Evolutionary conservation across 129 eudicot genomes (phyloP), one percentile per base, ranked within the genome.

Genomic region (Lactuca saligna): DNA sequence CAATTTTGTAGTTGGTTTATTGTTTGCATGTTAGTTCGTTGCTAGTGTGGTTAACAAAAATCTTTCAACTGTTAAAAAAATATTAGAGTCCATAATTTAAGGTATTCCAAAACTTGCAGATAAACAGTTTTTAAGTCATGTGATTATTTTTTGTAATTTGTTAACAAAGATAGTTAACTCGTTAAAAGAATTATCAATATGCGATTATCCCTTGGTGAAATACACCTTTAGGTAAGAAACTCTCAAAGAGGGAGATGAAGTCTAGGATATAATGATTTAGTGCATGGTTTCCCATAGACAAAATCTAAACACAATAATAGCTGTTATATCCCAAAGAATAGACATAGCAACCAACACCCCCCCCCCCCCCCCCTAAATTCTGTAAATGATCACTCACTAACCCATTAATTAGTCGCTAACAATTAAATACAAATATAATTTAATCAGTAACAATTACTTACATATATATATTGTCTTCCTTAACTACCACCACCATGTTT

Each of bases 211-310:
- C 29, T 25, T 25, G 29, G 29, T 25, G 2, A 42, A 42, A 8
- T 42, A 42, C 13, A 42, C 10, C 11, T 42, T 38, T 12, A 46
- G 51, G 51, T 46, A 3, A 46, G 51, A 46, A 46, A 46, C 51
- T 46, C 5, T 10, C n/a, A 13, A 56, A 41, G 9, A 10, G 53
- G 56, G 48, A 31, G 46, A 17, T 14, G 44, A 70, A 57, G 75
- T 70, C 65, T 8, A n/a, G 66, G 33, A 46, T 31, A 32, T 32
- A 17, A 70, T 70, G 66, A 70, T 70, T 58, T 32, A 31, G 44
- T 32, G 67, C 66, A 70, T 58, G 67, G 75, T 58, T 70, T 31
- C 6, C 66, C 7, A 9, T 31, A 58, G 61, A 70, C 74, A 69
- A 69, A 69, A 39, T 4, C 54, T 57, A 58, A 69, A 41, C 68